Evolutionary conservation across 495 filamentous ascomycete species (phyloP).

Genomic region (Rostrohypoxylon terebratum): DNA sequence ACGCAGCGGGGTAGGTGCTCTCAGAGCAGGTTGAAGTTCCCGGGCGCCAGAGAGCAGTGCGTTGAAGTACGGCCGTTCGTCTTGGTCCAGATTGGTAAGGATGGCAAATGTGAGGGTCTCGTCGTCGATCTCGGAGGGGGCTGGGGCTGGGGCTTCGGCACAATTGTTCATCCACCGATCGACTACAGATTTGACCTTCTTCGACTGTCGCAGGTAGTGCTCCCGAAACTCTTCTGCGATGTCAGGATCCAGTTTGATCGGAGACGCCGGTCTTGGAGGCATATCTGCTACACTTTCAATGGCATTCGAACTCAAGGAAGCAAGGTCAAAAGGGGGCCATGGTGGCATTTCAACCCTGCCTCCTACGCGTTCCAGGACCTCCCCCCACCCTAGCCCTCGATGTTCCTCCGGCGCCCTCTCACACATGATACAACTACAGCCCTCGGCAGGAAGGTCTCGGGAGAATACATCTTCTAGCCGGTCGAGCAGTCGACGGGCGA

Average conservation of each 20-base stretch:
- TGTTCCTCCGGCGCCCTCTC: constrained; percentile 66
- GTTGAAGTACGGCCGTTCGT: constrained; percentile 81
- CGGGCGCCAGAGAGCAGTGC: constrained; percentile 78
- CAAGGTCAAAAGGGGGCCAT: constrained; percentile 88
- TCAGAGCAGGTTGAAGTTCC: constrained; percentile 64
- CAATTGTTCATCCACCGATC: constrained; percentile 87
- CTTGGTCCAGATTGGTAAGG: constrained; percentile 81
- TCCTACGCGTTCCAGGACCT: constrained; percentile 92
- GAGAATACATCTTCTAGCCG: constrained; percentile 93
- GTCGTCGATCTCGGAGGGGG: constrained; percentile 88
- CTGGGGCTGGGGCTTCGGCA: constrained; percentile 74
- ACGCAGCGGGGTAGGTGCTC: constrained; percentile 67
- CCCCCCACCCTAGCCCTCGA: constrained; percentile 92
- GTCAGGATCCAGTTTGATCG: constrained; percentile 89
- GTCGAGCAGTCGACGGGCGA: constrained; percentile 93
- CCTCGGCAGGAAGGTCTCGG: constrained; percentile 85
- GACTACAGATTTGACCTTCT: constrained; percentile 85
- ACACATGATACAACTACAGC: constrained; percentile 84
- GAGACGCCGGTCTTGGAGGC: constrained; percentile 64
- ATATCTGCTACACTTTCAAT: constrained; percentile 59
- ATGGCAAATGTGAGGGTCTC: constrained; percentile 94
- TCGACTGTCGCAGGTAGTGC: constrained; percentile 87
- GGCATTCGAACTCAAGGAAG: constrained; percentile 68
- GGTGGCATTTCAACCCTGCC: constrained; percentile 84
- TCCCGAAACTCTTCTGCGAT: constrained; percentile 90